A percentile compares a stretch with the other conserved stretches of the same genome.
Conservation (phyloP, 2,329 filamentous ascomycete species). For the Zopfia rhizophila region DNA sequence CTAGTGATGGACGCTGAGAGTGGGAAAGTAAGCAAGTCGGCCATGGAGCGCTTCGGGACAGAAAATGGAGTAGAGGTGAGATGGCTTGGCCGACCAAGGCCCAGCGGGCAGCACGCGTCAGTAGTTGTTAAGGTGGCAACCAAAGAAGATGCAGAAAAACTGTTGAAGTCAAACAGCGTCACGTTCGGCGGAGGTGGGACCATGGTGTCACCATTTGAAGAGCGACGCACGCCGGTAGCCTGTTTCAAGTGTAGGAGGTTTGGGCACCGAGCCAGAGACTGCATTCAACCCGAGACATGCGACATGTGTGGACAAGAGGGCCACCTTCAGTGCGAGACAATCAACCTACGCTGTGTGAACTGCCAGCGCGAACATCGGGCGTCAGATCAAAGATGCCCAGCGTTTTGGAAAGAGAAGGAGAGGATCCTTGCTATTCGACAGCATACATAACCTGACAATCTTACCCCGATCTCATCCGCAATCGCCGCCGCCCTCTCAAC, state of each 20-base stretch:
- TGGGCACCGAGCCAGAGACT: conserved; percentile 10
- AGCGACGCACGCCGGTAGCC: conserved; percentile 2
- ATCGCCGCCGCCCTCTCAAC: too few species aligned
- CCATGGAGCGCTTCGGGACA: conserved; percentile 18
- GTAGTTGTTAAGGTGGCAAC: conserved; percentile 22
- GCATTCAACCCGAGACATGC: conserved; percentile 3
- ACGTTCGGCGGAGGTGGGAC: conserved; percentile 19
- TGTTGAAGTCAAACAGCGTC: conserved; percentile 17
- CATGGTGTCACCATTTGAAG: conserved; percentile 8
- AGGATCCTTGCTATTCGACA: too few species aligned
- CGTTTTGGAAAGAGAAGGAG: too few species aligned
- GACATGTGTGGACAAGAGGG: conserved; percentile 7
- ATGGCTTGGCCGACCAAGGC: conserved; percentile 16
- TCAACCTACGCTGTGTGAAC: too few species aligned
- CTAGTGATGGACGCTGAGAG: conserved; percentile 23
- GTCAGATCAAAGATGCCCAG: too few species aligned
- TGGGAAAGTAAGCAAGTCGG: conserved; percentile 17
- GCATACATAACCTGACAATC: too few species aligned
- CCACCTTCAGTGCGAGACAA: conserved; percentile 3
- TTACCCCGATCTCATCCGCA: too few species aligned
- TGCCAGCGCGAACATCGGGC: too few species aligned
- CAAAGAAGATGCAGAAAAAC: conserved; percentile 21
- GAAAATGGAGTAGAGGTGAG: conserved; percentile 19
- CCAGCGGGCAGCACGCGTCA: conserved; percentile 17
- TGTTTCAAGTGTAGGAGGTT: conserved; percentile 10